Percentiles rank a stretch among this genome's conserved stretches.
These are phyloP conservation scores for Chytriomyces sp. DNA, from an alignment of 192 early-diverging fungal species.

Conservation along the genomic window DNA sequence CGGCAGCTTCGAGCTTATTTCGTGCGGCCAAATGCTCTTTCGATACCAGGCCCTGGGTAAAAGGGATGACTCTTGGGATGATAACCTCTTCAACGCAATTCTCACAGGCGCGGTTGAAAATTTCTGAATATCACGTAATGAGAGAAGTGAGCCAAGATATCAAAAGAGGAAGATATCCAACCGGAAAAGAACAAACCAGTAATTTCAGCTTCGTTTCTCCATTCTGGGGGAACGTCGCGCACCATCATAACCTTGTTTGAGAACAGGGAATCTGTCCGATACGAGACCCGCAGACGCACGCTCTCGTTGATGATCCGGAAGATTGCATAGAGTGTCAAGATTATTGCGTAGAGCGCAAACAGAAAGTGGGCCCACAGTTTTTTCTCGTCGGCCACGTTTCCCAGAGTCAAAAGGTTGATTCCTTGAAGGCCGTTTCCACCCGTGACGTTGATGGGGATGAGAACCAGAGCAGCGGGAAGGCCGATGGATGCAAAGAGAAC, in stretches of 20 bases:
- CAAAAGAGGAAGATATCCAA: too few relatives aligned
- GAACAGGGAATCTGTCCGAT: slow-evolving; percentile 48
- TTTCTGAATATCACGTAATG: background rate
- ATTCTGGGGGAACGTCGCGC: slow-evolving; percentile 65
- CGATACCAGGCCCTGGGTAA: background rate
- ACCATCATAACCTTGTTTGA: slow-evolving; percentile 71
- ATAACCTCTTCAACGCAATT: background rate
- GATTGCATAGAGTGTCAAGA: slow-evolving; percentile 50
- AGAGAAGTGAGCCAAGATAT: too few relatives aligned
- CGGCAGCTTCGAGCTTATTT: background rate
- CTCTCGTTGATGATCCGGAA: slow-evolving; percentile 65
- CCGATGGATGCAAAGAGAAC: slow-evolving; percentile 66
- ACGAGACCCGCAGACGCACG: slow-evolving; percentile 68
- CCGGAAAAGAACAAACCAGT: too few relatives aligned
- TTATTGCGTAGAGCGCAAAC: slow-evolving; percentile 28
- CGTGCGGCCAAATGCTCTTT: background rate
- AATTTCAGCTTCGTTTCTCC: slow-evolving; percentile 54
- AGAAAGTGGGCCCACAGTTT: slow-evolving; percentile 75
- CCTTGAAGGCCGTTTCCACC: slow-evolving; percentile 55
- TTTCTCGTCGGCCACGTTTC: slow-evolving; percentile 63
- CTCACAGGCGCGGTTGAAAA: background rate
- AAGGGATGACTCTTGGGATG: background rate
- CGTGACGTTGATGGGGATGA: slow-evolving; percentile 74
- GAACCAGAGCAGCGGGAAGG: slow-evolving; percentile 59
- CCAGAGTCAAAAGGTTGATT: slow-evolving; percentile 69